Evolutionary conservation across 495 filamentous ascomycete species (phyloP).

Genomic region (Cetradonia linearis): DNA sequence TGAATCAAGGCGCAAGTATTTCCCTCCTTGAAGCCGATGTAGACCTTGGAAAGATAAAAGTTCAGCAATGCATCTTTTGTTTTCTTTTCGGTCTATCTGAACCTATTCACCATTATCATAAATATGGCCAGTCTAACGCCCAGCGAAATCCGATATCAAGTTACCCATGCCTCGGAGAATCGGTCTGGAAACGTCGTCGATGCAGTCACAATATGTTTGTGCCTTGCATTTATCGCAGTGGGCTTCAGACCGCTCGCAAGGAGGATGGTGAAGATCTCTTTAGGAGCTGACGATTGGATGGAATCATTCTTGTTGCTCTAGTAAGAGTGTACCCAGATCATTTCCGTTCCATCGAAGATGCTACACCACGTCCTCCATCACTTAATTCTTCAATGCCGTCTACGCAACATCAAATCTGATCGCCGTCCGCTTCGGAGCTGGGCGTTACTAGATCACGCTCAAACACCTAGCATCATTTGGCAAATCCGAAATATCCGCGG

Average conservation of each 20-base stretch:
- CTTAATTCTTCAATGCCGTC: background rate
- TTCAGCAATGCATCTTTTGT: background rate
- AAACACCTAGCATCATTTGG: background rate
- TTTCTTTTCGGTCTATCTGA: background rate
- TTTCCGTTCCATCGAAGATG: background rate
- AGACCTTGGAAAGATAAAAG: background rate
- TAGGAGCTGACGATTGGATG: conserved; percentile 2
- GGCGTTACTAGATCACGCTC: background rate
- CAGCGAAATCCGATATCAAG: background rate
- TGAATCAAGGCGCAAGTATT: too few relatives aligned
- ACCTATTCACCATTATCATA: background rate
- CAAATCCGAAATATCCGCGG: background rate
- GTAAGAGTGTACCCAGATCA: background rate
- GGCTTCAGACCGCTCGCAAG: background rate
- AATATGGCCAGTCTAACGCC: background rate
- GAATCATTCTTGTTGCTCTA: background rate
- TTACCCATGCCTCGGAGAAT: background rate
- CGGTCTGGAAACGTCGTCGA: background rate
- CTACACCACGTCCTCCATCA: background rate
- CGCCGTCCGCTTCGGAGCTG: background rate
- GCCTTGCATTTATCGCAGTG: background rate
- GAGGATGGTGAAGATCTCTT: background rate
- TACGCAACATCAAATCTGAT: background rate
- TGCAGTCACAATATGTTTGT: background rate
- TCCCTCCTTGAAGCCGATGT: background rate